Evolutionary conservation across 2,329 filamentous ascomycete genomes (phyloP).

Genomic region (Sporothrix curviconia): DNA sequence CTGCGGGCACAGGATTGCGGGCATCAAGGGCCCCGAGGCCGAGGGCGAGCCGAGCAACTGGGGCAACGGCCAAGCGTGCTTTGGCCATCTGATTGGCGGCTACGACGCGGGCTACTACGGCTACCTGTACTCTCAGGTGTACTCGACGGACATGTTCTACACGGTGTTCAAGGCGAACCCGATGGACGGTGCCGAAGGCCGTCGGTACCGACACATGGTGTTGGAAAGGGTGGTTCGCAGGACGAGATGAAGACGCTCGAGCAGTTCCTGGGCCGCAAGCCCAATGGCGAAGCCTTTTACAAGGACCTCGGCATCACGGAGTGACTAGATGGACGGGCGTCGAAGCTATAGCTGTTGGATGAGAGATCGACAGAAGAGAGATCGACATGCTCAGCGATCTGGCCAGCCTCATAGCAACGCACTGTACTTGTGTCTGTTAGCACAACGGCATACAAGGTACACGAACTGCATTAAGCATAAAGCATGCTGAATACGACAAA

Average conservation of each 20-base stretch:
- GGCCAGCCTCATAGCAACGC: too few species aligned
- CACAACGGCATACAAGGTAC: too few species aligned
- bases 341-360: not conserved
- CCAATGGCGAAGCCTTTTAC: conserved; percentile 74
- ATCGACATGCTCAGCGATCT: too few species aligned
- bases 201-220: conserved; percentile 71
- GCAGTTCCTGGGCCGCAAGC: conserved; percentile 71
- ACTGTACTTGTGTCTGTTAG: too few species aligned
- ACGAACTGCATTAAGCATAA: too few species aligned
- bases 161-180: conserved; percentile 70
- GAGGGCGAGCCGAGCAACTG: conserved; percentile 55
- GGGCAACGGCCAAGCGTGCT: conserved; percentile 73
- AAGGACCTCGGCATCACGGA: conserved; percentile 57
- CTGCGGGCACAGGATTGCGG: conserved; percentile 64
- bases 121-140: conserved; percentile 69
- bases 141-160: conserved; percentile 82
- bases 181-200: conserved; percentile 67
- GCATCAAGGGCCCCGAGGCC: conserved; percentile 67
- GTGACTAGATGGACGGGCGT: conserved; percentile 18
- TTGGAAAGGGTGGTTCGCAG: conserved; percentile 68
- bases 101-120: conserved; percentile 83
- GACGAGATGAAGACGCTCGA: conserved; percentile 76
- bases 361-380: too few species aligned
- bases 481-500: too few species aligned
- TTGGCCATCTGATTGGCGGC: conserved; percentile 75